Conservation (phyloP, 306 rosid species). For the Cicer chorassanicum region DNA sequence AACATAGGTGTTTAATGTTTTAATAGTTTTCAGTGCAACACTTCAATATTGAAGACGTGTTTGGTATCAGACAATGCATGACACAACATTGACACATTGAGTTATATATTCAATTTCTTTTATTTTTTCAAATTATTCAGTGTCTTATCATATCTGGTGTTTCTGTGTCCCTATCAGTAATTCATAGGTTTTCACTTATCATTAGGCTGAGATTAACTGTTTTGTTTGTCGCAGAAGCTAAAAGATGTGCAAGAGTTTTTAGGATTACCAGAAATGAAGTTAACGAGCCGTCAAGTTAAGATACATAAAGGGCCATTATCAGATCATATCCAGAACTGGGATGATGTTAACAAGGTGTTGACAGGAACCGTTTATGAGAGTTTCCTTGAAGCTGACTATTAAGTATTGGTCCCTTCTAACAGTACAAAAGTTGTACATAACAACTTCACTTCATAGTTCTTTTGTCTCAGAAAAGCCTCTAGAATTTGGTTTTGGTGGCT, state of each 20-base stretch:
- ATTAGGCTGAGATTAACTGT: slow-evolving; percentile 7
- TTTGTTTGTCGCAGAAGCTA: slow-evolving; percentile 66
- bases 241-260: slow-evolving; percentile 74
- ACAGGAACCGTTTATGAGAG: slow-evolving; percentile 71
- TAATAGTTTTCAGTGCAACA: too few species aligned
- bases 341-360: slow-evolving; percentile 73
- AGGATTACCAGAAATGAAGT: slow-evolving; percentile 66
- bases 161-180: too few species aligned
- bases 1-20: too few species aligned
- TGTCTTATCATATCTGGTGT: too few species aligned
- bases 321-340: slow-evolving; percentile 83
- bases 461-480: slow-evolving; percentile 44
- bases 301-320: slow-evolving; percentile 78
- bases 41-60: too few species aligned
- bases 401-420: slow-evolving; percentile 49
- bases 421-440: slow-evolving; percentile 57
- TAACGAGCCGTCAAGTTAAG: slow-evolving; percentile 82
- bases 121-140: too few species aligned
- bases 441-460: slow-evolving; percentile 43
- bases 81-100: too few species aligned
- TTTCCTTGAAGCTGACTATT: slow-evolving; percentile 72
- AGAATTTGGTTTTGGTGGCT: slow-evolving; percentile 37
- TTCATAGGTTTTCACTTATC: not conserved
- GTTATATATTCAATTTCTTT: too few species aligned
- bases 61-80: too few species aligned